A percentile compares a stretch with the other conserved stretches of the same genome.
Conservation (phyloP, 208 protist genomes). For the Porcisia deanei region DNA sequence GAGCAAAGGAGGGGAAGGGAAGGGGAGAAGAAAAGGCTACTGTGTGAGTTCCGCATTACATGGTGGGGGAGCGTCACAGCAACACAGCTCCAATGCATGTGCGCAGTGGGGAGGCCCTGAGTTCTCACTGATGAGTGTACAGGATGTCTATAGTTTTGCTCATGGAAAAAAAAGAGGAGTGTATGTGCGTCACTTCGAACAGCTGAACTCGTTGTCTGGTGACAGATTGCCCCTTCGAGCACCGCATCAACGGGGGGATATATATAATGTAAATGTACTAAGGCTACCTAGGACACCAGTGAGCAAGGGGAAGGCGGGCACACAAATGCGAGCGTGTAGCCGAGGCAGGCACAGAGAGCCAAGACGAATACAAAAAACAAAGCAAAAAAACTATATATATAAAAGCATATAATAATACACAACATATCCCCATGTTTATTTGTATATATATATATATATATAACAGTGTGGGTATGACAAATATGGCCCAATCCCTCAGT, state of each 20-base stretch:
- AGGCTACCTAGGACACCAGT: not conserved
- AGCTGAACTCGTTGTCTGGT: too few species aligned
- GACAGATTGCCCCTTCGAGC: too few species aligned
- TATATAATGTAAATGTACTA: not conserved
- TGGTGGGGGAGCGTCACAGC: not conserved
- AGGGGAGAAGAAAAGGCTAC: not conserved
- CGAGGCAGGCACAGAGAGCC: too few species aligned
- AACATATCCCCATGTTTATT: not conserved
- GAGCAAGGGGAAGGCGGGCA: too few species aligned
- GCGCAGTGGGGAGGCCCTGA: not conserved
- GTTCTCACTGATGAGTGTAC: too few species aligned
- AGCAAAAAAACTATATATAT: too few species aligned
- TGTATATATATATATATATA: not conserved
- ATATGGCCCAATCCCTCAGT: too few species aligned
- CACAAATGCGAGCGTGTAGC: too few species aligned
- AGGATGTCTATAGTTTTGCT: not conserved
- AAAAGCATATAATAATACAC: not conserved
- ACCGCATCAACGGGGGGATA: not conserved
- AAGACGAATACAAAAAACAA: too few species aligned
- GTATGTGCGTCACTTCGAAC: not conserved
- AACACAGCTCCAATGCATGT: not conserved
- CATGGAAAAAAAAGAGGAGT: not conserved
- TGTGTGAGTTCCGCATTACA: not conserved
- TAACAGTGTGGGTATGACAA: too few species aligned
- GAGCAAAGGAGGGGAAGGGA: too few species aligned